Base-by-base conservation (phyloP, 2,329 filamentous ascomycete species). In the Colletotrichum sojae region DNA sequence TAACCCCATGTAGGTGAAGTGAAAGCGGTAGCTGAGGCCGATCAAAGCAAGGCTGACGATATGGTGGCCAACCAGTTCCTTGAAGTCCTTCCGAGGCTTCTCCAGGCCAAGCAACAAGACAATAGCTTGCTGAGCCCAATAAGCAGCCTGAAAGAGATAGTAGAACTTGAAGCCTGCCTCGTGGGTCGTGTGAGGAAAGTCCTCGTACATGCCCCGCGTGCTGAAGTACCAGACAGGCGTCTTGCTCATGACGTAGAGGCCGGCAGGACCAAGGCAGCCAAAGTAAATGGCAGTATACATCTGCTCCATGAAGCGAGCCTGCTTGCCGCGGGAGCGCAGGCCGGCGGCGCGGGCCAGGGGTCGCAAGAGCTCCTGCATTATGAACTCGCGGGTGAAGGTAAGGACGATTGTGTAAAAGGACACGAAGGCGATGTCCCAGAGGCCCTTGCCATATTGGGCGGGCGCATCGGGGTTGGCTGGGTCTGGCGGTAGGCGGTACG, bases 181-280 rank as follows among this genome's bases (percentile, higher is more conserved):
- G 78, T 97, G 94, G 31, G 92, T 91, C 75, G 88, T 88, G 81
- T 98, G 95, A 5, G 95, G 95, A 80, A 94, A 97, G 18, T 85
- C 86, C 80, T 95, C 93, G 81, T 97, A 98, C 93, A 98, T 97
- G 79, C 90, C 94, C 31, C 84, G 85, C 2, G 93, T 96, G 83
- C 97, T 95, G 87, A 97, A 98, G 81, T 97, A 98, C 95, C 94
- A 98, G 49, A 98, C 90, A 8, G 94, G 91, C n/a, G 94, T 95
- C 71, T 89, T 87, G 76, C 88, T 92, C 95, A 98, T 98, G 78
- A 98, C 93, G 78, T 92, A 98, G 76, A 98, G 80, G 62, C 95
- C 95, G 63, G 91, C 91, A 2, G 94, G 94, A 1, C 94, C 94
- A 66, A 97, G 90, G 67, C 96, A 79, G 52, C 82, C 89, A 80